Base-by-base conservation (phyloP, 2,329 filamentous ascomycete species). In the Calonectria montana region DNA sequence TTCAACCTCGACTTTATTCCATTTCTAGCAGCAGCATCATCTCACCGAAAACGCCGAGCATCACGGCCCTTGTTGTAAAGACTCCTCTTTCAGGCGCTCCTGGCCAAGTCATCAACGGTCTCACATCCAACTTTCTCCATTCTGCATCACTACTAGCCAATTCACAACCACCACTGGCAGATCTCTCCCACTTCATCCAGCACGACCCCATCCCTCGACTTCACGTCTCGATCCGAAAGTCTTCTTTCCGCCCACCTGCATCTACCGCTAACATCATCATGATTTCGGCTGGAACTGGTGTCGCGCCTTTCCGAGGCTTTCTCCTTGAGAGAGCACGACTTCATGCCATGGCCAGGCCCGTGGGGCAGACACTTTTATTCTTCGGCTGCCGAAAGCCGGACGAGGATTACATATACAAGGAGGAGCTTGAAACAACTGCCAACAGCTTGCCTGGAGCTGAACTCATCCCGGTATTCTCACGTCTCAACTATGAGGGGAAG, bases 1-100 rank as follows among this genome's bases (percentile, higher is more conserved):
- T 76, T 12, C 73, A 88, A 9, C 84, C 90, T 13, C 88, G 90
- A 4, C 89, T 90, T 71, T 92, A 92, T 80, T 90, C 88, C 6
- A 91, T 92, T 71, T 91, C 90, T 0, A 91, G 88, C 1, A 91
- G 89, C 12, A 84, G 83, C 15, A 81, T 85, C 27, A 74, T 79
- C 5, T 77, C 75, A 3, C 72, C 77, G 2, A 73, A 74, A n/a
- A 76, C 61, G 5, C 69, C 75, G 6, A 69, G 75, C n/a, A 75
- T 79, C 55, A 76, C 78, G 3, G 76, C 74, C 6, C 73, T 74
- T 5, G 68, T 76, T 3, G 72, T 73, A 2, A 74, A 75, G 18
- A 73, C 75, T 3, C 64, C 67, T 8, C 70, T 76, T 15, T 16
- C 65, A 43, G 69, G 65, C 35, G 59, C 73, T 21, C 9, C 66